A percentile compares a stretch with the other conserved stretches of the same genome.
Conservation (phyloP, 1,284 basidiomycete genomes). For the Abortiporus biennis region DNA sequence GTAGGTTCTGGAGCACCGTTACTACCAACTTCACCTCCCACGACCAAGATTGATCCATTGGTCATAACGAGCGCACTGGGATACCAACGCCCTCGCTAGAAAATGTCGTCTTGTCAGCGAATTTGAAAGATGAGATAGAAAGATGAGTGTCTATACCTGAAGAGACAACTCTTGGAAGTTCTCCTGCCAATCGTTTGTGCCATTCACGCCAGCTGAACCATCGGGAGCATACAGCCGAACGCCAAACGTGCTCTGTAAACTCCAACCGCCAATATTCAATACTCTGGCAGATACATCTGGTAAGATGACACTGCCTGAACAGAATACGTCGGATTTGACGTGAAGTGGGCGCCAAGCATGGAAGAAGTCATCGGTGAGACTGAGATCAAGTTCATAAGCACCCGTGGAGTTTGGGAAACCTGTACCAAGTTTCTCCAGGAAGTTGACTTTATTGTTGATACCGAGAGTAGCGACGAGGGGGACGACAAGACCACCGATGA, state of each 20-base stretch:
- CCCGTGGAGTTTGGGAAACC: slow-evolving; percentile 63
- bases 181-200: slow-evolving; percentile 67
- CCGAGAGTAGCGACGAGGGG: slow-evolving; percentile 70
- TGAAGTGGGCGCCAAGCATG: slow-evolving; percentile 70
- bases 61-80: slow-evolving; percentile 58
- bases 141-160: slow-evolving; percentile 33
- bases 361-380: slow-evolving; percentile 44
- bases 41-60: slow-evolving; percentile 66
- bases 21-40: slow-evolving; percentile 70
- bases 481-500: slow-evolving; percentile 57
- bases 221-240: slow-evolving; percentile 60
- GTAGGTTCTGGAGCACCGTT: slow-evolving; percentile 60
- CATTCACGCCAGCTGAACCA: slow-evolving; percentile 50
- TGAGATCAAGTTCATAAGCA: slow-evolving; percentile 69
- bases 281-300: slow-evolving; percentile 66
- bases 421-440: slow-evolving; percentile 62
- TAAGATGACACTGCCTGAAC: slow-evolving; percentile 63
- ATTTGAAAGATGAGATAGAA: background rate
- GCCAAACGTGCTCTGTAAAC: slow-evolving; percentile 57
- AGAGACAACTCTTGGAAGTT: slow-evolving; percentile 41
- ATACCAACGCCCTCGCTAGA: slow-evolving; percentile 65
- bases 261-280: slow-evolving; percentile 68
- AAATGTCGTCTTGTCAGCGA: background rate
- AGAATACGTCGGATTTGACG: slow-evolving; percentile 70
- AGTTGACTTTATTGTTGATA: slow-evolving; percentile 71